These are phyloP conservation scores for Zygoascus biomembranicola DNA, from an alignment of 805 yeast genomes.

Conservation along the genomic window DNA sequence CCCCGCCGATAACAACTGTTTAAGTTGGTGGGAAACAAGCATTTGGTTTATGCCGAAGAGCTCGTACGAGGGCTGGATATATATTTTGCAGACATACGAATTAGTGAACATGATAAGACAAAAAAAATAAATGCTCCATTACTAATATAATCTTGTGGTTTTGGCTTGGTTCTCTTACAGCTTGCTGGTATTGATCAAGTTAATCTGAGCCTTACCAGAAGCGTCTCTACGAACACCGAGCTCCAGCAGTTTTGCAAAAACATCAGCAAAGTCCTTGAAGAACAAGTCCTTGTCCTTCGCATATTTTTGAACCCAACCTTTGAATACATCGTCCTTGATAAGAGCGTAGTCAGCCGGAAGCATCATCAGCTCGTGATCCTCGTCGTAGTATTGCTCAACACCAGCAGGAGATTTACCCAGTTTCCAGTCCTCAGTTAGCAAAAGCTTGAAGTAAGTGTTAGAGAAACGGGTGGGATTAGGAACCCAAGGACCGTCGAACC, in stretches of 20 bases:
- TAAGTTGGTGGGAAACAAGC: too few relatives aligned
- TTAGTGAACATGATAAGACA: too few relatives aligned
- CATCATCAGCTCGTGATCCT: constrained; percentile 73
- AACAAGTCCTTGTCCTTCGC: constrained; percentile 58
- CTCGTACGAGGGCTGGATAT: too few relatives aligned
- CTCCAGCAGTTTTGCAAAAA: constrained; percentile 64
- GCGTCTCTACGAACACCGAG: constrained; percentile 57
- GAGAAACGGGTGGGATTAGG: constrained; percentile 65
- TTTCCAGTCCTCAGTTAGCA: constrained; percentile 53
- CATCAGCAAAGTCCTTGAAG: constrained; percentile 55
- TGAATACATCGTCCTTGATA: constrained; percentile 51
- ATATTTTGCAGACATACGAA: too few relatives aligned
- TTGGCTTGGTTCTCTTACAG: constrained; percentile 5
- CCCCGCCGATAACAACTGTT: too few relatives aligned
- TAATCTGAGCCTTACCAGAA: constrained; percentile 28
- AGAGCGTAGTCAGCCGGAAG: constrained; percentile 72
- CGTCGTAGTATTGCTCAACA: constrained; percentile 33
- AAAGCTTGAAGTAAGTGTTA: constrained; percentile 61
- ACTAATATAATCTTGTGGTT: too few relatives aligned
- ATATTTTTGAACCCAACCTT: constrained; percentile 53
- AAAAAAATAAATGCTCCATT: too few relatives aligned
- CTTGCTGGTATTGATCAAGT: constrained; percentile 13
- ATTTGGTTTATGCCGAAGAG: too few relatives aligned
- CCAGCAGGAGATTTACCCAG: constrained; percentile 32
- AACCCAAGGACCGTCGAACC: constrained; percentile 89